Conservation (phyloP, 192 early-diverging fungal genomes). For the Polychytrium aggregatum region DNA sequence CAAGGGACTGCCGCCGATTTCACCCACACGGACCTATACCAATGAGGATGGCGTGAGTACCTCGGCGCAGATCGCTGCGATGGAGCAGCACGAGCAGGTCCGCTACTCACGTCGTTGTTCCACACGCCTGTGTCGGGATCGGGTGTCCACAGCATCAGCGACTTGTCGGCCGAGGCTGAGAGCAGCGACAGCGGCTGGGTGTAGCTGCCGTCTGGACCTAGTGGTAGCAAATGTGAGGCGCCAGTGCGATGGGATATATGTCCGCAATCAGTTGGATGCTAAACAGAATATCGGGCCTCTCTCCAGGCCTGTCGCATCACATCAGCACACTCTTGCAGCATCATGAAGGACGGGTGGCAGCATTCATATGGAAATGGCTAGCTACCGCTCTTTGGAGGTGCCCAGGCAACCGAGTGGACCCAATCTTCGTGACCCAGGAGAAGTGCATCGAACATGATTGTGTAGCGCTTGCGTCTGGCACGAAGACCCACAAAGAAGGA, state of each 20-base stretch:
- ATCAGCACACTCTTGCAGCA: too few species aligned
- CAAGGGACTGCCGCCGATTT: constrained; percentile 68
- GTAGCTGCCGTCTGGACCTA: constrained; percentile 12
- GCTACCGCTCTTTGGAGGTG: constrained; percentile 39
- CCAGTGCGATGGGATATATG: too few species aligned
- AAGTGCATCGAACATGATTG: constrained; percentile 76
- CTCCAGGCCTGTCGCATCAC: too few species aligned
- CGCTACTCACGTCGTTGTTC: constrained; percentile 60
- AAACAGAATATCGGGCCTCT: too few species aligned
- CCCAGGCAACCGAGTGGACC: constrained; percentile 80
- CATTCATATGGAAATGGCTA: too few species aligned
- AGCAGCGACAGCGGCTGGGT: constrained; percentile 60
- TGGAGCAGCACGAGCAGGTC: too few species aligned
- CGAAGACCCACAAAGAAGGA: neutral
- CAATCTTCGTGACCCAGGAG: constrained; percentile 95
- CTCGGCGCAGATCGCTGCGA: too few species aligned
- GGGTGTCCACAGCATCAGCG: constrained; percentile 82
- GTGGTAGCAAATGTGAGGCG: too few species aligned
- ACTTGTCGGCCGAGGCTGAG: constrained; percentile 85
- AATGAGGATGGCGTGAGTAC: too few species aligned
- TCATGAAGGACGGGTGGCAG: too few species aligned
- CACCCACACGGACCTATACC: constrained; percentile 79
- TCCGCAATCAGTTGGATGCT: too few species aligned
- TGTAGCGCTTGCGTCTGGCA: constrained; percentile 12
- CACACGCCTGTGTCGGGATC: constrained; percentile 70